These are phyloP conservation scores for Coccomyxa sp. DNA, from an alignment of 139 green algal genomes.

Conservation along the genomic window DNA sequence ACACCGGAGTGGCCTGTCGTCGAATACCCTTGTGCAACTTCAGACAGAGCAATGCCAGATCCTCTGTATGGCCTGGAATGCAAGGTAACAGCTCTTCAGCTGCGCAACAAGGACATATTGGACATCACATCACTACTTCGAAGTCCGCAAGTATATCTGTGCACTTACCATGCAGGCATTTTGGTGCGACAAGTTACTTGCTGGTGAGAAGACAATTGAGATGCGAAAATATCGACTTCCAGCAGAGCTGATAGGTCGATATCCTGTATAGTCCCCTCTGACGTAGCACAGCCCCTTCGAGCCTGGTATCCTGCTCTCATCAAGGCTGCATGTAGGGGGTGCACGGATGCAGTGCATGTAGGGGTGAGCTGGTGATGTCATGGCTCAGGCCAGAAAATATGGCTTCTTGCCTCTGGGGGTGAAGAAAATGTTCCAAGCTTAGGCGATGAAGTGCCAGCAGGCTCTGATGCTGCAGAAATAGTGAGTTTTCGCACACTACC, in stretches of 20 bases:
- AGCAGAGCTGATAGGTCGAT: background rate
- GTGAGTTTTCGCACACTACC: background rate
- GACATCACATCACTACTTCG: no score
- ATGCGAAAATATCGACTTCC: background rate
- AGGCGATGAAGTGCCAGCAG: background rate
- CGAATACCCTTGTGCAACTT: no score
- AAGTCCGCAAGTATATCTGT: no score
- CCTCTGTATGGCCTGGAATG: no score
- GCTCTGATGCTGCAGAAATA: background rate
- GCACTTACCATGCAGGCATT: no score
- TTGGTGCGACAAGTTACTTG: background rate
- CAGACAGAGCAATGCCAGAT: no score
- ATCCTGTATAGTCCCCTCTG: background rate
- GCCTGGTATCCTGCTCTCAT: background rate
- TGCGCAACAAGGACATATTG: no score
- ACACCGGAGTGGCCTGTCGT: no score
- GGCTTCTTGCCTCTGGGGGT: background rate
- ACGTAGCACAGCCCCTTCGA: background rate
- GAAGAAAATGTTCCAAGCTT: background rate
- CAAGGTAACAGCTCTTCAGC: no score
- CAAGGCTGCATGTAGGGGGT: no score
- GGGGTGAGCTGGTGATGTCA: background rate
- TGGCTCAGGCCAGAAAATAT: background rate
- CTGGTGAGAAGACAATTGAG: background rate
- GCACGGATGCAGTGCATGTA: no score